These are phyloP conservation scores for Westerdykella ornata DNA, from an alignment of 2,329 filamentous ascomycete genomes.

Conservation along the genomic window DNA sequence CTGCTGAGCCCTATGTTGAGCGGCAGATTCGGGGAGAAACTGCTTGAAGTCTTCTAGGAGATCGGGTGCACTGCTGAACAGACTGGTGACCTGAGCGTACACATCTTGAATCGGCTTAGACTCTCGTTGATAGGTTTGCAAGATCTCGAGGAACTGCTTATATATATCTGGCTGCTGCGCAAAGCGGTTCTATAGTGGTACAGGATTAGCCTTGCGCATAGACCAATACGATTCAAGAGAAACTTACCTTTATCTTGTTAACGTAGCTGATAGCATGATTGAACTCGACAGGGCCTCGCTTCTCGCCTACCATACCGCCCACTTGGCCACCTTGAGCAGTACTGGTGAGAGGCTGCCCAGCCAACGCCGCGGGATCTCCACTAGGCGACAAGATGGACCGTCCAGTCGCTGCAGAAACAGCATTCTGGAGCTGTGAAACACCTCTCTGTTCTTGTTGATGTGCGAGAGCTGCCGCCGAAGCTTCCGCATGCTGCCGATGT, in stretches of 20 bases:
- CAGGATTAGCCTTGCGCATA: not conserved
- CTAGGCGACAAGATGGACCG: conserved; percentile 47
- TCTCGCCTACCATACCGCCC: conserved; percentile 55
- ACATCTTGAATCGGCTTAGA: conserved; percentile 98
- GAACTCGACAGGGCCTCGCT: conserved; percentile 92
- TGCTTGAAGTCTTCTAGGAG: conserved; percentile 98
- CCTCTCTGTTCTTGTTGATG: conserved; percentile 61
- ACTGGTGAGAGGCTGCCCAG: conserved; percentile 56
- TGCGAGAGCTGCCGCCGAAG: conserved; percentile 41
- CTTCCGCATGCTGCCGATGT: conserved; percentile 34
- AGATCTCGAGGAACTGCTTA: conserved; percentile 96
- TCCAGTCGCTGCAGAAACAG: conserved; percentile 53
- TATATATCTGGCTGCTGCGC: conserved; percentile 96
- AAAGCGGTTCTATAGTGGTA: conserved; percentile 73
- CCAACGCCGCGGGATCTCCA: conserved; percentile 44
- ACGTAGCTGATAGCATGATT: conserved; percentile 99
- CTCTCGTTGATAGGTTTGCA: conserved; percentile 96
- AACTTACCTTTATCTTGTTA: conserved; percentile 93
- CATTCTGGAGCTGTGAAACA: conserved; percentile 60
- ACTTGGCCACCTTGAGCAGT: conserved; percentile 53
- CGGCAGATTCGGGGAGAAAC: conserved; percentile 85
- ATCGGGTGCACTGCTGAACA: conserved; percentile 91
- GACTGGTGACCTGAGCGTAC: conserved; percentile 88
- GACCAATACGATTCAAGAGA: not conserved
- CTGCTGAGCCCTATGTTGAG: conserved; percentile 51